Base-by-base conservation (phyloP, 306 rosid species). In the Begonia masoniana region DNA sequence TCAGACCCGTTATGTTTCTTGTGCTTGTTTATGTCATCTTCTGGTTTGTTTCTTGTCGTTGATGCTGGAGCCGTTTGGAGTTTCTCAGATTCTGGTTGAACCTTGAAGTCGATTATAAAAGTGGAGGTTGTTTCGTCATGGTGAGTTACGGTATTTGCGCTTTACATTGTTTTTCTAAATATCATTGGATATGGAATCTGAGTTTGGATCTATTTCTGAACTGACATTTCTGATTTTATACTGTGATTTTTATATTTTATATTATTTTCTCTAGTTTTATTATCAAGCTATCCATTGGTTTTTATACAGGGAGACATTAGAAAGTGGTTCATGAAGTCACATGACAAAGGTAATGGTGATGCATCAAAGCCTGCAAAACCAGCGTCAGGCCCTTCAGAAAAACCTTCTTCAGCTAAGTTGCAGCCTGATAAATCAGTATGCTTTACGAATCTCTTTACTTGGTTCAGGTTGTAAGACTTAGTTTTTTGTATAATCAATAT, bases 251-350 rank as follows among this genome's bases (percentile, higher is more conserved):
- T 42, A 5, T 14, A 13, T 12, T 41, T 52, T 2, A 12, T 16
- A 50, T 13, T 15, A 50, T 51, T 31, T 47, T 47, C 26, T 59
- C 50, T 11, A 35, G 17, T 39, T 11, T 16, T 49, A 13, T 15
- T 26, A 49, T 13, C 51, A 17, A 26, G 47, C 41, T 16, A 13
- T 62, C 68, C 16, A n/a, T 45, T n/a, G 49, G 49, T 31, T 31
- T 31, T 31, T 48, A 41, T 49, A 57, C 79, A 73, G 71, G 60
- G 58, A 19, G 97, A 91, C 70, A 86, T 86, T 53, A 63, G 99
- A 58, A 91, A 86, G 67, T 86, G 99, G 99, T 91, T 91, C 75
- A 83, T 86, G 94, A 91, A 86, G 75, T 68, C 96, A 2, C 96
- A 86, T 52, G 85, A 71, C 42, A 86, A 81, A 67, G 69, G 60